A percentile compares a stretch with the other conserved stretches of the same genome.
These are phyloP conservation scores for Sphaerulina musiva DNA, from an alignment of 2,329 filamentous ascomycete species.

Conservation along the genomic window DNA sequence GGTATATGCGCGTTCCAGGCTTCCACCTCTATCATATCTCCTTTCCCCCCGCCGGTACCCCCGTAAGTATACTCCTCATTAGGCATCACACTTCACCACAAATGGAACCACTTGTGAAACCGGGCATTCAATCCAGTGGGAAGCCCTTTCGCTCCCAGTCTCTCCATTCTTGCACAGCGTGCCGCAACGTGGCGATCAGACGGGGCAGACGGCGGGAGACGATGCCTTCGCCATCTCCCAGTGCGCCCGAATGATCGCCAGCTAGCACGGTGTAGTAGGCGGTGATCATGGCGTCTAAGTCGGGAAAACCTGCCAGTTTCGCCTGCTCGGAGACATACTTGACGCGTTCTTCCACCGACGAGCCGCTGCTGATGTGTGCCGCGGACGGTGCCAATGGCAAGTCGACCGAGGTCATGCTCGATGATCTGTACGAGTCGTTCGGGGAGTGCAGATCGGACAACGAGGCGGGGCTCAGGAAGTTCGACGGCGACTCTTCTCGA, in stretches of 20 bases:
- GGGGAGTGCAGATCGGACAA: neutral
- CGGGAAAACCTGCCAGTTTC: neutral
- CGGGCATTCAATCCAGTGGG: neutral
- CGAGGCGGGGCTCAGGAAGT: neutral
- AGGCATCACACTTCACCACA: neutral
- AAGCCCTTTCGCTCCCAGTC: constrained; percentile 6
- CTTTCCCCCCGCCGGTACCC: neutral
- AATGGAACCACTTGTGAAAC: neutral
- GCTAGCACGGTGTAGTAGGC: constrained; percentile 2
- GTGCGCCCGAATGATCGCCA: neutral
- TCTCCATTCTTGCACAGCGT: constrained; percentile 3
- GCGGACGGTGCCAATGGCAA: neutral
- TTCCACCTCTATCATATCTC: neutral
- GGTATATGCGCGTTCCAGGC: neutral
- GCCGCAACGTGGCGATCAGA: constrained; percentile 2
- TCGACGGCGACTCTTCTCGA: neutral
- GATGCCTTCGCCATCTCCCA: neutral
- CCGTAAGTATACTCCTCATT: neutral
- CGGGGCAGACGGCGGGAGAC: neutral
- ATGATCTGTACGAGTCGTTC: constrained; percentile 1
- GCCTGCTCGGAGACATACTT: constrained; percentile 1
- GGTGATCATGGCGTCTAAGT: constrained; percentile 5
- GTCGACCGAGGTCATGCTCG: neutral
- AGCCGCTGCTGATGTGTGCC: neutral
- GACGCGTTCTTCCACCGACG: constrained; percentile 1